phyloP scores from a whole-genome alignment of 345 rosid genomes.

The Syzygium aromaticum region DNA sequence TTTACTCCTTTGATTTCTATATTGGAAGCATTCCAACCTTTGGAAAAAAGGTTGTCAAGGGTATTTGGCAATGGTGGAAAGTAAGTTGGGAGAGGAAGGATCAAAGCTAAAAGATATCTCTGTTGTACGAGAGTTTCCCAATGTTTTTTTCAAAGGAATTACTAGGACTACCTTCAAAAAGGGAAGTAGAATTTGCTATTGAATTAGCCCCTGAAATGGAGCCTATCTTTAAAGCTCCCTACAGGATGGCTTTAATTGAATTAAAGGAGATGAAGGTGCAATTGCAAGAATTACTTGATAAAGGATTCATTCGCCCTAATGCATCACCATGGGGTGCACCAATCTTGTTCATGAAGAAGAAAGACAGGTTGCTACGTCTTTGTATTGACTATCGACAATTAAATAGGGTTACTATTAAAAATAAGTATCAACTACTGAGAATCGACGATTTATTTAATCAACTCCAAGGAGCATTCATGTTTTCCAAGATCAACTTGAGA shows the following conservation, averaged over 20 bases:
- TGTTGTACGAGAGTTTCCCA: background rate
- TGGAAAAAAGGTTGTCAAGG: background rate
- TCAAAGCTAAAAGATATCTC: background rate
- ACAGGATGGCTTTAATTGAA: background rate
- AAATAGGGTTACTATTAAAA: background rate
- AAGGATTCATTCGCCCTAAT: background rate
- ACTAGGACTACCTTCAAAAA: background rate
- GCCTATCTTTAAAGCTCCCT: background rate
- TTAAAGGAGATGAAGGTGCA: background rate
- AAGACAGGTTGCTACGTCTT: background rate
- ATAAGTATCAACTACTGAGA: background rate
- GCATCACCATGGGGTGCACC: background rate
- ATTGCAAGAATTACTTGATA: background rate
- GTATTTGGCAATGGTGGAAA: background rate
- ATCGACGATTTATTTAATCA: background rate
- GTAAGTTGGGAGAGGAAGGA: background rate
- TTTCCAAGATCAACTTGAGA: background rate
- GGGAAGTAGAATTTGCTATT: background rate
- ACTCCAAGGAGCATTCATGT: background rate
- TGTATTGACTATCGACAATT: background rate
- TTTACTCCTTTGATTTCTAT: background rate
- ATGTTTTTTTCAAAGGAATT: background rate
- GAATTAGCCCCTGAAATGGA: background rate
- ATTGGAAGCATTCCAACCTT: background rate
- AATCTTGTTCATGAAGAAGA: background rate